Base-by-base conservation (phyloP, 176 grass and related monocot genomes). In the Phragmites australis region DNA sequence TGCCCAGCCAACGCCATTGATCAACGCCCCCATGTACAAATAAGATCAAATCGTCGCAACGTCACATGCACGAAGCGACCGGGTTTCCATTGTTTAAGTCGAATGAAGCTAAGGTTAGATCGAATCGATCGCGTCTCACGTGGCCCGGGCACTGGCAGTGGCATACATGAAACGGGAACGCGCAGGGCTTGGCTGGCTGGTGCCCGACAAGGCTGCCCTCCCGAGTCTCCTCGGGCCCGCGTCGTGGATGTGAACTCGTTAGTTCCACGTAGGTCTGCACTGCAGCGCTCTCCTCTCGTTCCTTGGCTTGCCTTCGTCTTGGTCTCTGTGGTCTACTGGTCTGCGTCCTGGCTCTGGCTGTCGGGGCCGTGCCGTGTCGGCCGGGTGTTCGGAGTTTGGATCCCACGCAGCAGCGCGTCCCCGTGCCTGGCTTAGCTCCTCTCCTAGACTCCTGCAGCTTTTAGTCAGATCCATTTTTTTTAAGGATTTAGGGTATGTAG, bases 131-230 rank as follows among this genome's bases (percentile, higher is more conserved):
- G 50, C 55, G 42, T 32, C 47, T 30, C 32, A 8, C 23, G 61
- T 41, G 53, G 44, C 5, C 1, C 8, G 65, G 65, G 79, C 40
- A 30, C n/a, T 13, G 25, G 1, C 23, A 15, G 26, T 61, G 65
- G 7, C 32, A 30, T 63, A 80, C 59, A 80, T 68, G 60, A 68
- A 84, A 80, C 17, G 6, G 68, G 30, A 4, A 32, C 22, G 67
- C 49, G 74, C 80, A 83, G 74, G 22, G 69, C 13, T 54, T 84
- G 69, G 62, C 82, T 18, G 87, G 68, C 27, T 27, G 53, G 53
- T 75, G 72, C 81, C 69, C 87, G 76, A 75, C 81, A 84, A 84
- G 44, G 81, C 27, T 75, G 86, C 69, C 68, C 57, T 37, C 81
- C 74, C 21, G 17, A 46, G 47, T 40, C 29, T 7, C 72, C 55